phyloP scores from a whole-genome alignment of 768 basidiomycete species.

The Serpula lacrymans region DNA sequence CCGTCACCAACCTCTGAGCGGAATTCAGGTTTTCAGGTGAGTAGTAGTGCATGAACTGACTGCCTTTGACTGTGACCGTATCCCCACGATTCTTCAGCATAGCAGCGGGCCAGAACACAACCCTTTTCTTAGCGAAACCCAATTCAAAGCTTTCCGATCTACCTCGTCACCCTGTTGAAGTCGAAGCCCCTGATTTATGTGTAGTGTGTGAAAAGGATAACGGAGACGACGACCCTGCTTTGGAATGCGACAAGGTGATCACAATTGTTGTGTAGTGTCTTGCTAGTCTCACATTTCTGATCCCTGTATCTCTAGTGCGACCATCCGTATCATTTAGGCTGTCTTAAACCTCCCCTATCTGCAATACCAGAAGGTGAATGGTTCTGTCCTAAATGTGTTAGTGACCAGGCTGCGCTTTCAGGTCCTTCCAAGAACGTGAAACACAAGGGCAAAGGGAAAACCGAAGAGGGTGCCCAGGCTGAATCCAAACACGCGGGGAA shows the following conservation, averaged over 20 bases:
- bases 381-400: constrained; percentile 80
- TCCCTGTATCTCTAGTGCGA: constrained; percentile 74
- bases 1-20: constrained; percentile 63
- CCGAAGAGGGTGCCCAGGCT: constrained; percentile 17
- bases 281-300: constrained; percentile 4
- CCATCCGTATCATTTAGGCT: constrained; percentile 79
- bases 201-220: constrained; percentile 67
- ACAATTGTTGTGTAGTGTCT: constrained; percentile 1
- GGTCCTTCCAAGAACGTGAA: constrained; percentile 10
- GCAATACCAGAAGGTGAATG: constrained; percentile 86
- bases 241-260: constrained; percentile 89
- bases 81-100: constrained; percentile 53
- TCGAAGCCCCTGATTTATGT: constrained; percentile 66
- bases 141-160: constrained; percentile 73
- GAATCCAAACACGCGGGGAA: constrained; percentile 31
- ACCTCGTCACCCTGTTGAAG: constrained; percentile 74
- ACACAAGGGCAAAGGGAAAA: constrained; percentile 16
- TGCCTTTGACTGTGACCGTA: constrained; percentile 1
- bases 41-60: constrained; percentile 31
- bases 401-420: constrained; percentile 49
- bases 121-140: constrained; percentile 76
- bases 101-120: constrained; percentile 84
- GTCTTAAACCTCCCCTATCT: constrained; percentile 73
- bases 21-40: constrained; percentile 69
- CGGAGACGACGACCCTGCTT: constrained; percentile 66